phyloP scores from a whole-genome alignment of 2,329 filamentous ascomycete species.

The Drechslerella coelobrocha region DNA sequence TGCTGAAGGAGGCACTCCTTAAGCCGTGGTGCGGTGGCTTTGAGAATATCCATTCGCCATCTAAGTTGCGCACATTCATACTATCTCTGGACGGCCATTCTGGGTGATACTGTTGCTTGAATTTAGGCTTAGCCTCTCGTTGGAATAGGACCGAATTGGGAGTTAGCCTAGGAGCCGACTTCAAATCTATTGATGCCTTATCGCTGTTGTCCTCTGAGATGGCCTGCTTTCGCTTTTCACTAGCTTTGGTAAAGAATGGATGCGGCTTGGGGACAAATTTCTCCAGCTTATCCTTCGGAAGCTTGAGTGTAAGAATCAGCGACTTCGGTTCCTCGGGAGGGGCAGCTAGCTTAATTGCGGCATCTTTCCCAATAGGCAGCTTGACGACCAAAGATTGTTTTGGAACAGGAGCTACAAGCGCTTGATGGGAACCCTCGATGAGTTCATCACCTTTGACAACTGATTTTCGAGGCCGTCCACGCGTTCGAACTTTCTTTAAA shows the following conservation, averaged over 20 bases:
- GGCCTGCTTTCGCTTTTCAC: slow-evolving; percentile 27
- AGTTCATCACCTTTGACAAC: slow-evolving; percentile 3
- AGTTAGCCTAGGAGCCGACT: slow-evolving; percentile 4
- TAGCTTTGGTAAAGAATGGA: slow-evolving; percentile 41
- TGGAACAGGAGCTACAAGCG: not conserved
- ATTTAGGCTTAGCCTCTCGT: slow-evolving; percentile 33
- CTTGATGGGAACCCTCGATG: not conserved
- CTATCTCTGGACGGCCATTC: slow-evolving; percentile 33
- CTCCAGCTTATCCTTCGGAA: slow-evolving; percentile 29
- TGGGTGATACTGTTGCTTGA: slow-evolving; percentile 24
- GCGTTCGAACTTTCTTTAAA: slow-evolving; percentile 38
- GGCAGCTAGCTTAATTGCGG: slow-evolving; percentile 11
- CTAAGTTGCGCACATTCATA: slow-evolving; percentile 32
- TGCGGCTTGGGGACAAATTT: slow-evolving; percentile 33
- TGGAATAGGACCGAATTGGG: slow-evolving; percentile 25
- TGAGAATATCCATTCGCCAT: slow-evolving; percentile 2
- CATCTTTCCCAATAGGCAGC: slow-evolving; percentile 38
- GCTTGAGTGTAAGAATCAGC: slow-evolving; percentile 20
- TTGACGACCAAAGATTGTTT: slow-evolving; percentile 23
- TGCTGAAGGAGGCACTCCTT: slow-evolving; percentile 9
- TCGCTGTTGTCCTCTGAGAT: slow-evolving; percentile 1
- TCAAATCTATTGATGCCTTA: slow-evolving; percentile 10
- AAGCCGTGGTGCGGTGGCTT: slow-evolving; percentile 23
- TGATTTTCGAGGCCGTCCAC: slow-evolving; percentile 39
- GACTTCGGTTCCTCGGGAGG: slow-evolving; percentile 26